Evolutionary conservation across 2,329 filamentous ascomycete species (phyloP).

Genomic region (Trichophyton schoenleinii): DNA sequence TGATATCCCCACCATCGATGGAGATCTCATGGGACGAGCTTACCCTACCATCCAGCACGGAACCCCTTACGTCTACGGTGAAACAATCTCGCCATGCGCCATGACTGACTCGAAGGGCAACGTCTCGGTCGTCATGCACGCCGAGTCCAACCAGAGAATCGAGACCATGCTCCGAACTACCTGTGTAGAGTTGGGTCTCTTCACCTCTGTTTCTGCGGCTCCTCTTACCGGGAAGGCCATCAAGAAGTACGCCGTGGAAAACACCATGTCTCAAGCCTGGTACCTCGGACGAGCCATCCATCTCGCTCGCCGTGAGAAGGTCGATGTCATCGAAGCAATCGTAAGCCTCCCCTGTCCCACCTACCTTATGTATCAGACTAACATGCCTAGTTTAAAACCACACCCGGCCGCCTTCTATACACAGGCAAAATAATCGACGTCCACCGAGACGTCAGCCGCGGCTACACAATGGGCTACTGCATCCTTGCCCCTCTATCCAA

Average conservation of each 20-base stretch:
- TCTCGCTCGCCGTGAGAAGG: conserved; percentile 16
- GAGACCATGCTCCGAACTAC: conserved; percentile 16
- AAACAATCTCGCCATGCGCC: conserved; percentile 27
- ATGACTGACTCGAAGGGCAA: conserved; percentile 33
- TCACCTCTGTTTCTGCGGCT: conserved; percentile 12
- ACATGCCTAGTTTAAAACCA: conserved; percentile 17
- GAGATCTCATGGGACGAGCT: conserved; percentile 33
- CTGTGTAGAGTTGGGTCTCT: conserved; percentile 18
- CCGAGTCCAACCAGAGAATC: conserved; percentile 13
- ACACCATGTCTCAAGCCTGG: conserved; percentile 20
- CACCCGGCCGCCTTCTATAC: conserved; percentile 28
- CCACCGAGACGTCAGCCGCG: conserved; percentile 24
- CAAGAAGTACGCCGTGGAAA: conserved; percentile 17
- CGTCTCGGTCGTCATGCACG: conserved; percentile 17
- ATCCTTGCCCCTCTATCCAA: conserved; percentile 19
- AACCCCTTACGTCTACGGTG: conserved; percentile 32
- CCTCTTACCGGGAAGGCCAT: conserved; percentile 16
- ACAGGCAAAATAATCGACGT: conserved; percentile 36
- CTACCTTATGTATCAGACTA: background rate
- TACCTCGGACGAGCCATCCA: conserved; percentile 18
- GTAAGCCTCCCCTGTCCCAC: conserved; percentile 18
- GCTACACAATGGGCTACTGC: conserved; percentile 28
- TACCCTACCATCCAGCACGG: conserved; percentile 14
- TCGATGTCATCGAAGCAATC: conserved; percentile 31
- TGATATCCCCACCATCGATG: conserved; percentile 32